Percentiles rank a stretch among this genome's conserved stretches.
These are phyloP conservation scores for Boletus patriciae DNA, from an alignment of 768 basidiomycete genomes.

Conservation along the genomic window DNA sequence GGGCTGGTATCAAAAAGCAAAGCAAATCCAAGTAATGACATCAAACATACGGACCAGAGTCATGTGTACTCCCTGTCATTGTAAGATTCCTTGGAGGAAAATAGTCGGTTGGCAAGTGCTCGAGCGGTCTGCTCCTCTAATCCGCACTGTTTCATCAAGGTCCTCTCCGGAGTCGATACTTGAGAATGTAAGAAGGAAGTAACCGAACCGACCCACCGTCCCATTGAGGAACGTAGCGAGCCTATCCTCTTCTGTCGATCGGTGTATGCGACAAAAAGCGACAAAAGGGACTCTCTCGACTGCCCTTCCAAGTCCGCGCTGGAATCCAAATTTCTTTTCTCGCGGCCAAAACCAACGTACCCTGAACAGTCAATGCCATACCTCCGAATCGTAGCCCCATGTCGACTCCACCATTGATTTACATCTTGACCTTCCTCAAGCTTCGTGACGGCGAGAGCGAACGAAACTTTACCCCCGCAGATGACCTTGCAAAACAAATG, in stretches of 20 bases:
- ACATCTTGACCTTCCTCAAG: constrained; percentile 28
- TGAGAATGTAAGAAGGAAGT: constrained; percentile 11
- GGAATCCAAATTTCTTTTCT: constrained; percentile 16
- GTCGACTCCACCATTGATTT: constrained; percentile 38
- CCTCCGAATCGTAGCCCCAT: constrained; percentile 15
- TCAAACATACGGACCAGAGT: background rate
- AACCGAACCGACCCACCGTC: constrained; percentile 3
- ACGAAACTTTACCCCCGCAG: constrained; percentile 26
- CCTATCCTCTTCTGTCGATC: constrained; percentile 10
- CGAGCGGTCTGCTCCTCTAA: constrained; percentile 22
- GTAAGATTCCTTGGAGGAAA: background rate
- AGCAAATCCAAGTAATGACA: background rate
- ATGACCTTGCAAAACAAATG: constrained; percentile 28
- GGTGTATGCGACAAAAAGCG: constrained; percentile 15
- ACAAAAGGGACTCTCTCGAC: constrained; percentile 25
- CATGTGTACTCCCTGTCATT: background rate
- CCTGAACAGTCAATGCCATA: constrained; percentile 23
- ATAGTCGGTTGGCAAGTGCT: constrained; percentile 19
- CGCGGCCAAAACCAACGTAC: constrained; percentile 36
- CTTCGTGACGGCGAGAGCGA: constrained; percentile 32
- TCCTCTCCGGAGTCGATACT: constrained; percentile 8
- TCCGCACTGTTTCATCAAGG: constrained; percentile 19
- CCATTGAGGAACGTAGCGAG: constrained; percentile 12
- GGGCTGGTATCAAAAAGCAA: background rate
- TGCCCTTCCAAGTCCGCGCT: constrained; percentile 25